Conservation (phyloP, 1,139 yeast species). For the Diutina siamensis region DNA sequence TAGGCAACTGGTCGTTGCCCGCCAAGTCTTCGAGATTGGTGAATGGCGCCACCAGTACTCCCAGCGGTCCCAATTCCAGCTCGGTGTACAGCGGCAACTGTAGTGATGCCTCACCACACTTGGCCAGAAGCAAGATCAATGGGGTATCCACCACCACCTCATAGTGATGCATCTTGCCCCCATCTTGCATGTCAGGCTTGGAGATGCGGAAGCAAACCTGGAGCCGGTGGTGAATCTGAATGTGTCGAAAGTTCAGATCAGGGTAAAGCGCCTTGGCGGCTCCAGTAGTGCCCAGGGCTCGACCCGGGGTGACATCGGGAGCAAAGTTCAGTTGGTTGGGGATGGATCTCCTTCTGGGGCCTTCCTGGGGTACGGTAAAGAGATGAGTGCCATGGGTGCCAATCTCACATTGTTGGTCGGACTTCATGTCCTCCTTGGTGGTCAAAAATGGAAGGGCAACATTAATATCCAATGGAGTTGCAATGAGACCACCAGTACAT, state of each 20-base stretch:
- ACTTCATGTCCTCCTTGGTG: constrained; percentile 20
- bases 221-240: constrained; percentile 63
- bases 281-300: constrained; percentile 21
- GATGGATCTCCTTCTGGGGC: not conserved
- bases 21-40: not conserved
- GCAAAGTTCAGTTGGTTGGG: not conserved
- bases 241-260: constrained; percentile 59
- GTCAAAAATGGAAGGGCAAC: constrained; percentile 36
- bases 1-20: constrained; percentile 29
- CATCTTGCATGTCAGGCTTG: constrained; percentile 41
- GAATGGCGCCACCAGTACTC: not conserved
- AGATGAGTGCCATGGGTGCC: not conserved
- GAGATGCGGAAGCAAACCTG: constrained; percentile 74
- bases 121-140: constrained; percentile 55
- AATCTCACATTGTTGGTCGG: no score
- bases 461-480: constrained; percentile 35
- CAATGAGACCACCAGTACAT: constrained; percentile 20
- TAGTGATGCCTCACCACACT: constrained; percentile 55
- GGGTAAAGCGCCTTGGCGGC: constrained; percentile 41
- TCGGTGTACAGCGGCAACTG: constrained; percentile 60
- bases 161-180: constrained; percentile 60
- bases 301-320: not conserved
- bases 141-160: constrained; percentile 90
- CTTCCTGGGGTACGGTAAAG: not conserved
- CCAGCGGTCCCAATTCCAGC: constrained; percentile 9